Base-by-base conservation (phyloP, 495 filamentous ascomycete genomes). In the Aspergillus carlsbadensis region DNA sequence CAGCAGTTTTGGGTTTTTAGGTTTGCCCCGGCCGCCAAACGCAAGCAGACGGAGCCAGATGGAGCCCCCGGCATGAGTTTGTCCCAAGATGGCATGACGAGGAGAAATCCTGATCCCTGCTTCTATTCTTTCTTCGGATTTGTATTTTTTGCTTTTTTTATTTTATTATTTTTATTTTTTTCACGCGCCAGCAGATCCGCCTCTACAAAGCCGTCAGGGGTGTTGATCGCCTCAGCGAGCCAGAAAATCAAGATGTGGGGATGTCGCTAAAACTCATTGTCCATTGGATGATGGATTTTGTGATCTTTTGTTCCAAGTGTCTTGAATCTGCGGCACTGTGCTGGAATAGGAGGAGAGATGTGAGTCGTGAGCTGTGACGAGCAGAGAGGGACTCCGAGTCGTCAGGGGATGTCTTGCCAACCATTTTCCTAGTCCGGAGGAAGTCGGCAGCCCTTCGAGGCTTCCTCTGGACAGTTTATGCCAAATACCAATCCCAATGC, bases 21-120 rank as follows among this genome's bases (percentile, higher is more conserved):
- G 52, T 60, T 60, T 60, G 52, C 37, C 31, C 55, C 44, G 44
- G 35, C 54, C 36, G 54, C 48, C 44, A 34, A 33, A 58, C n/a
- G n/a, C n/a, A n/a, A n/a, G n/a, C n/a, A n/a, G n/a, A n/a, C n/a
- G 52, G 35, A 37, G 33, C 37, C 33, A 36, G 26, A 44, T 57
- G 49, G 59, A 52, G 33, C 52, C 20, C 45, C 51, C 29, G 22
- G 40, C 40, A 45, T 42, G 39, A 21, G 34, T 58, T 57, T 58
- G 44, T 58, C 55, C 51, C 39, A 58, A 62, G 45, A 58, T 13
- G 60, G 60, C 44, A 62, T 58, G 60, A 55, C 55, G 59, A 55
- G 59, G 40, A 54, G 40, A 35, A 14, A 29, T 29, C 26, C 3
- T 29, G 26, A 29, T 29, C 26, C 26, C 26, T 29, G 26, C 26